Evolutionary conservation across 495 filamentous ascomycete species (phyloP).

Genomic region (Penicillium turbatum): DNA sequence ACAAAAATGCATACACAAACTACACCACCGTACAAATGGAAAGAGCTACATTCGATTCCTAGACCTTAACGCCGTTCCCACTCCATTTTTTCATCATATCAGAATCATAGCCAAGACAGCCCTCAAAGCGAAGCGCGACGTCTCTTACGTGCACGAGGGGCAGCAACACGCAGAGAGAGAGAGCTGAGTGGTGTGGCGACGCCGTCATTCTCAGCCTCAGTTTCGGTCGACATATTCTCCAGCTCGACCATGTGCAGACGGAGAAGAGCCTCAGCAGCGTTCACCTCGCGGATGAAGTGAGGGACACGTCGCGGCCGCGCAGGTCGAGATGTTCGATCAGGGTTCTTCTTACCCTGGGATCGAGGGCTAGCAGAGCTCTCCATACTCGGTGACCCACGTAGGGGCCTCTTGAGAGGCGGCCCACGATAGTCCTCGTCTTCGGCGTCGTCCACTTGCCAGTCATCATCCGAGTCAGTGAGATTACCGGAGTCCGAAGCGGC

Average conservation of each 20-base stretch:
- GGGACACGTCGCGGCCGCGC: background rate
- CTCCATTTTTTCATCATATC: background rate
- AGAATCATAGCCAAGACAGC: background rate
- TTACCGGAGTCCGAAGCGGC: background rate
- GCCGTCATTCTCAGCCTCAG: constrained; percentile 7
- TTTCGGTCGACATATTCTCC: constrained; percentile 10
- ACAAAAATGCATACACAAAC: constrained; percentile 1
- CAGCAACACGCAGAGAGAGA: background rate
- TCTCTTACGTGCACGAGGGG: constrained; percentile 6
- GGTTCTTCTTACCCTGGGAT: constrained; percentile 10
- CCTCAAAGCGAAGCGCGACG: constrained; percentile 23
- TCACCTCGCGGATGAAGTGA: constrained; percentile 40
- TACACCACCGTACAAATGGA: background rate
- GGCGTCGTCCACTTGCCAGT: constrained; percentile 11
- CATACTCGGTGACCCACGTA: too few species aligned
- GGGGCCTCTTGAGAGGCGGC: background rate
- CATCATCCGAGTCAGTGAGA: constrained; percentile 6
- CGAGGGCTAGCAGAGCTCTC: background rate
- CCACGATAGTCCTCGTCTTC: constrained; percentile 22
- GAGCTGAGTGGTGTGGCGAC: background rate
- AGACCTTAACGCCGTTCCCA: background rate
- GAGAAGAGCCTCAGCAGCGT: constrained; percentile 54
- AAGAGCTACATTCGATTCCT: background rate
- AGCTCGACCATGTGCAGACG: constrained; percentile 49
- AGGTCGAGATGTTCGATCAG: background rate